A percentile compares a stretch with the other conserved stretches of the same genome.
These are phyloP conservation scores for Lumnitzera racemosa DNA, from an alignment of 345 rosid species.

Conservation along the genomic window DNA sequence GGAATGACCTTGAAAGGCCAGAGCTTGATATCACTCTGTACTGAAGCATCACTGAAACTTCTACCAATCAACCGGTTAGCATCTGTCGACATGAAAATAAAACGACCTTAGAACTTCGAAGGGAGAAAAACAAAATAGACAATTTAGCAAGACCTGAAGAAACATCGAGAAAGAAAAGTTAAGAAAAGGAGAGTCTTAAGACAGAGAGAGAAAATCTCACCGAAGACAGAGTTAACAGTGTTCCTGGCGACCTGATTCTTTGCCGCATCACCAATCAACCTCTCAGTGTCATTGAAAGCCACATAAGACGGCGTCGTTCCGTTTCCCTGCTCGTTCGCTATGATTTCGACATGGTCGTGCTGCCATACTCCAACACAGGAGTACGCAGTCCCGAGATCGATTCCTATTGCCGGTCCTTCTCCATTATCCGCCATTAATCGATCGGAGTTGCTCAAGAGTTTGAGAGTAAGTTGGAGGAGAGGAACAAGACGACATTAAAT, in stretches of 20 bases:
- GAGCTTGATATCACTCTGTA: conserved; percentile 24
- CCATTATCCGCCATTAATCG: background rate
- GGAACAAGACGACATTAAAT: too few relatives aligned
- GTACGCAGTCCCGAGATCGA: conserved; percentile 24
- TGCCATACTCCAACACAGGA: conserved; percentile 28
- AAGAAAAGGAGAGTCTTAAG: too few relatives aligned
- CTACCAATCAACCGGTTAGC: conserved; percentile 34
- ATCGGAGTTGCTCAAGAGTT: background rate
- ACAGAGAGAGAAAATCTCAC: background rate
- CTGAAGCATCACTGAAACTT: conserved; percentile 25
- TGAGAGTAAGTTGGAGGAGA: too few relatives aligned
- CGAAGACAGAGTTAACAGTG: conserved; percentile 11
- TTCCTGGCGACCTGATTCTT: conserved; percentile 34
- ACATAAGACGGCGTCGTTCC: conserved; percentile 29
- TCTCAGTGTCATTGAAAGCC: conserved; percentile 24
- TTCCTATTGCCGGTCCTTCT: conserved; percentile 22
- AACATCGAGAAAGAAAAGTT: too few relatives aligned
- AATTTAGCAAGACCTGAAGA: too few relatives aligned
- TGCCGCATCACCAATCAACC: conserved; percentile 28
- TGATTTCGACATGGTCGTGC: conserved; percentile 24
- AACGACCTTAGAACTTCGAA: too few relatives aligned
- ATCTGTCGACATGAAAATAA: background rate
- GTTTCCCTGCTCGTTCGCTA: conserved; percentile 27
- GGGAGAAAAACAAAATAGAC: too few relatives aligned
- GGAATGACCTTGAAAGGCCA: conserved; percentile 29